Base-by-base conservation (phyloP, 768 basidiomycete species). In the Kockovaella imperatae region DNA sequence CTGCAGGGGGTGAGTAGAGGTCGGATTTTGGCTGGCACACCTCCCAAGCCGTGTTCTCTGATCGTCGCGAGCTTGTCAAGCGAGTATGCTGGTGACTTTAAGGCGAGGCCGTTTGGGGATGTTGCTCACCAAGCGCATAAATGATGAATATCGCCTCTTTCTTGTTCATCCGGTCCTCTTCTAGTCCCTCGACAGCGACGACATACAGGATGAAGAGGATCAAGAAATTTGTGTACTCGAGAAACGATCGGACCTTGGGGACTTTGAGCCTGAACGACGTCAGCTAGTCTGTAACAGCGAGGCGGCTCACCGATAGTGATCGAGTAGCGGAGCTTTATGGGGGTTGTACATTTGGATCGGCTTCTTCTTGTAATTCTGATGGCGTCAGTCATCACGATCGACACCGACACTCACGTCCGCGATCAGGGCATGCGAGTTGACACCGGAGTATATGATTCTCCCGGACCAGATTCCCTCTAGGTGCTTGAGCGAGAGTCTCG, bases 321-420 rank as follows among this genome's bases (percentile, higher is more conserved):
- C 89, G 5, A 96, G 78, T n/a, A 95, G 70, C 15, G 90, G 87
- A 0, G 90, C 90, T 67, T 82, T 87, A 63, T 89, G 84, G 2
- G 90, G 90, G 65, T 96, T 88, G 68, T 96, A 95, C 59, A 93
- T 84, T 68, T 90, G 87, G 28, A 95, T 79, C 10, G 91, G 88
- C 21, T 80, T 86, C 40, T 83, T 79, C 74, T 95, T 95, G 72
- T 96, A 96, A 23, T 86, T 90, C 89, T 91, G 54, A 17, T 35
- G n/a, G 24, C 15, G 20, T 52, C 5, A 44, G 35, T 15, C 30
- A 45, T 39, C 50, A 15, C 21, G 17, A 32, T 20, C 34, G 40
- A 45, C 18, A 38, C 49, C 5, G n/a, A 1, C 21, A 54, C 64
- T 53, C 65, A 87, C 89, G 69, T 95, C 90, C 17, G 88, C 85